Conservation (phyloP, 805 yeast species). For the Candida loeiensis region DNA sequence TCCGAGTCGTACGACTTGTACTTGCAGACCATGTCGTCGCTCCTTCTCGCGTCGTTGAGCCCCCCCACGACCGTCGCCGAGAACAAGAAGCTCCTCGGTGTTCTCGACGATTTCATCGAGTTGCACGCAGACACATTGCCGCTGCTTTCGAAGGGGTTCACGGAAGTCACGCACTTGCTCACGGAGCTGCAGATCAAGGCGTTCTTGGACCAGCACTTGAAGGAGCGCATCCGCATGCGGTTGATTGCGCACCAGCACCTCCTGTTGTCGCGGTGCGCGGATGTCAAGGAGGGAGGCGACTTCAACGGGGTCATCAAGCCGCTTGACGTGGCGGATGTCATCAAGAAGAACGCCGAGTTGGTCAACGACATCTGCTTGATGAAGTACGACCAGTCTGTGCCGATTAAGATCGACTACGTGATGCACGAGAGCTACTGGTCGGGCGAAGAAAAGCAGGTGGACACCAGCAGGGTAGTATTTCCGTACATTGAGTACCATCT, state of each 20-base stretch:
- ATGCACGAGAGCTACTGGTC: conserved; percentile 16
- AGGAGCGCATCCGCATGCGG: conserved; percentile 84
- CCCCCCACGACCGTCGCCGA: conserved; percentile 48
- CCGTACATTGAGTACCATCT: conserved; percentile 86
- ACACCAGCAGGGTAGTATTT: conserved; percentile 44
- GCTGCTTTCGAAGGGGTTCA: conserved; percentile 75
- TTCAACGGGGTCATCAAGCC: conserved; percentile 56
- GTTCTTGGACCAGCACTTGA: conserved; percentile 72
- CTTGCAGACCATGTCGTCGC: conserved; percentile 55
- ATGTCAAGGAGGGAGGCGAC: conserved; percentile 29
- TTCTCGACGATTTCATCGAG: conserved; percentile 59
- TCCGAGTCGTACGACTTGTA: conserved; percentile 74
- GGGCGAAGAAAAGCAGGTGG: conserved; percentile 14
- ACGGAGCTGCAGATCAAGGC: conserved; percentile 48
- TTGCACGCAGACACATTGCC: conserved; percentile 84
- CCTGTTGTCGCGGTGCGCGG: conserved; percentile 41
- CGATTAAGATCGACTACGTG: conserved; percentile 50
- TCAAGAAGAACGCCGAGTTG: conserved; percentile 62
- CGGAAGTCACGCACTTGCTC: conserved; percentile 53
- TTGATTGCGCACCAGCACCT: conserved; percentile 84
- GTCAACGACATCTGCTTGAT: conserved; percentile 81
- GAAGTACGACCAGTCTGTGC: conserved; percentile 76
- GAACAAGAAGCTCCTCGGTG: conserved; percentile 49
- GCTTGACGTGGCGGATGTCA: conserved; percentile 58
- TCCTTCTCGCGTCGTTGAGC: conserved; percentile 31